phyloP scores from a whole-genome alignment of 768 basidiomycete genomes.

The Gymnopilus dilepis region DNA sequence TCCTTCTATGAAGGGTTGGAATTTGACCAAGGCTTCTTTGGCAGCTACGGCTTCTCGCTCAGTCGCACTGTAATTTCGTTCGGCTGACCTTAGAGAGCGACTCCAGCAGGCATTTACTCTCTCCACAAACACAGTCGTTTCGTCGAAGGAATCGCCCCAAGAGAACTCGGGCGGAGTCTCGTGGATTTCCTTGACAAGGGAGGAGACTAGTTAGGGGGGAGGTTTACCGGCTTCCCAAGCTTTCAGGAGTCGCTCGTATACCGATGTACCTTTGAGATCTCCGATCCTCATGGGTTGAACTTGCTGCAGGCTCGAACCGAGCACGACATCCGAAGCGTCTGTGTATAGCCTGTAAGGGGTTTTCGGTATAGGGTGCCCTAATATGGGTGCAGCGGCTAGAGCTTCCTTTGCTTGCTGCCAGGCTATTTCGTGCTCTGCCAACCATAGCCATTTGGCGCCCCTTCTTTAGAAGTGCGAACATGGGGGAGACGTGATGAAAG shows the following conservation, averaged over 20 bases:
- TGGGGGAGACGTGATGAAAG: conserved; percentile 34
- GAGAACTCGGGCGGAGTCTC: background rate
- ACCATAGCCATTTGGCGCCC: conserved; percentile 28
- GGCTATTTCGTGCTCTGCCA: conserved; percentile 28
- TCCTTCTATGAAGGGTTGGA: conserved; percentile 42
- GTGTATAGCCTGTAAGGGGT: conserved; percentile 40
- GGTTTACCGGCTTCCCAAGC: background rate
- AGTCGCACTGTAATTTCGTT: conserved; percentile 36
- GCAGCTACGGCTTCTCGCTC: conserved; percentile 33
- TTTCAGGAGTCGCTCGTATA: background rate
- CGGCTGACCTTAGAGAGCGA: conserved; percentile 30
- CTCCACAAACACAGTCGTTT: conserved; percentile 34
- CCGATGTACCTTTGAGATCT: background rate
- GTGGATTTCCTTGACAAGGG: background rate
- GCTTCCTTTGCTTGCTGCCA: conserved; percentile 34
- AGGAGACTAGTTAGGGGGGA: background rate
- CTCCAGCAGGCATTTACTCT: conserved; percentile 39
- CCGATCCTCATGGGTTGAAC: background rate
- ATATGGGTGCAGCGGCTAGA: conserved; percentile 34
- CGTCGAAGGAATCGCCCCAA: conserved; percentile 21
- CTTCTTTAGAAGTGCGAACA: conserved; percentile 37
- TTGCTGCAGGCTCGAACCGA: conserved; percentile 20
- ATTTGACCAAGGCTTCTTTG: conserved; percentile 31
- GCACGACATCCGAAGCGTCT: conserved; percentile 33
- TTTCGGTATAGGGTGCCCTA: conserved; percentile 32